Conservation (phyloP, 352 stramenopile species). For the Poterioochromonas sp. region DNA sequence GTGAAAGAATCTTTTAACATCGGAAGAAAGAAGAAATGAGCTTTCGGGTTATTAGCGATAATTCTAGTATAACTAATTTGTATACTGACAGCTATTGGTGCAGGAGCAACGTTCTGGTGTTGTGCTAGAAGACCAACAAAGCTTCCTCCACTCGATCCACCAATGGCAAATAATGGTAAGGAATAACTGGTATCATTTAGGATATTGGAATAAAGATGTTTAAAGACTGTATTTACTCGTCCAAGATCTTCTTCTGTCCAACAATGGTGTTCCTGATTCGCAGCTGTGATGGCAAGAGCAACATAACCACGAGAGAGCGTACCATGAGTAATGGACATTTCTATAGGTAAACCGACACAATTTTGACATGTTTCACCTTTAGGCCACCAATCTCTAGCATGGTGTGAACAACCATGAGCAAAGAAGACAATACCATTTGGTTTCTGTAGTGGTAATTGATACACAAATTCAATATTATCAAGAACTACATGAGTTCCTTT, state of each 20-base stretch:
- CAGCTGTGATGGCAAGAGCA: background rate
- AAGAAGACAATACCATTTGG: background rate
- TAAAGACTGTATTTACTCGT: background rate
- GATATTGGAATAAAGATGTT: background rate
- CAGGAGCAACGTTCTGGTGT: background rate
- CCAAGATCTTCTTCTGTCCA: background rate
- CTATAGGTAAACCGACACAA: background rate
- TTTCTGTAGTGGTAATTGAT: background rate
- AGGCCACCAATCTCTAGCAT: conserved; percentile 12
- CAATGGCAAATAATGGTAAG: background rate
- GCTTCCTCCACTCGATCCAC: background rate
- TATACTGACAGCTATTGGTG: background rate
- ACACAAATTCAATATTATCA: background rate
- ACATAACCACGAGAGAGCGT: background rate
- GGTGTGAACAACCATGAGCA: background rate
- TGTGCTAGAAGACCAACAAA: conserved; percentile 11
- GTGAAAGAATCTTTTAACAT: background rate
- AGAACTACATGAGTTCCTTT: no score
- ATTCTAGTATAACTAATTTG: background rate
- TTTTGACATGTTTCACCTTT: background rate
- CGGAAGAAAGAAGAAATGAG: background rate
- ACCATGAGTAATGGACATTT: background rate
- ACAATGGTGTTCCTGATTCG: background rate
- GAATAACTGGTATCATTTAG: background rate
- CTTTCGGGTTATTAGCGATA: no score